These are phyloP conservation scores for Dryas alaskensis DNA, from an alignment of 306 rosid genomes.

Conservation along the genomic window DNA sequence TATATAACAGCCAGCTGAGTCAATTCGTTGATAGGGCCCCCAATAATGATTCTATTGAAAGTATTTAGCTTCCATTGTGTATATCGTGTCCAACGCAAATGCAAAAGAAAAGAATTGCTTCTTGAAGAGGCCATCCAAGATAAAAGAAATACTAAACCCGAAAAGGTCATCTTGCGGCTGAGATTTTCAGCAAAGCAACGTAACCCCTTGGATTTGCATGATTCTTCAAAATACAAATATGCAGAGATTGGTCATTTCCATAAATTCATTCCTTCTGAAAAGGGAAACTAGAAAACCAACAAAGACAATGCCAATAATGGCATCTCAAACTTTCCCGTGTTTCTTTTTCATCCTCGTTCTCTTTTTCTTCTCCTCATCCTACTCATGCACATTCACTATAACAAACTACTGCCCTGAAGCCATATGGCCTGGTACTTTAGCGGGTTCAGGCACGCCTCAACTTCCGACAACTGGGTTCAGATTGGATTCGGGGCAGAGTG, in stretches of 20 bases:
- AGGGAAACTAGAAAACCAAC: constrained; percentile 2
- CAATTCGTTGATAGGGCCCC: not conserved
- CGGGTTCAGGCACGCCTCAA: constrained; percentile 58
- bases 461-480: constrained; percentile 63
- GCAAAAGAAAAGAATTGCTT: constrained; percentile 73
- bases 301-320: constrained; percentile 26
- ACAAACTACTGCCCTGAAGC: constrained; percentile 69
- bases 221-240: constrained; percentile 29
- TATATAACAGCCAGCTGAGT: too few relatives aligned
- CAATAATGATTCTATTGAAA: constrained; percentile 23
- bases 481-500: constrained; percentile 47
- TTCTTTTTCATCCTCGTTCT: constrained; percentile 19
- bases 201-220: constrained; percentile 34
- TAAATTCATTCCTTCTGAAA: not conserved
- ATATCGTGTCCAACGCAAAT: constrained; percentile 35
- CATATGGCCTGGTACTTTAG: constrained; percentile 84
- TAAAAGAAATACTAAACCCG: constrained; percentile 74
- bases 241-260: constrained; percentile 19
- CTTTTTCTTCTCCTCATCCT: constrained; percentile 30
- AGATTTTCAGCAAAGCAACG: constrained; percentile 46
- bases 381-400: constrained; percentile 51
- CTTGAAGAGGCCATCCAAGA: constrained; percentile 52
- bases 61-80: constrained; percentile 31
- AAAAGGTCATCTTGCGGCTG: constrained; percentile 40
- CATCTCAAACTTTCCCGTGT: constrained; percentile 27